These are phyloP conservation scores for Ophiosphaerella herpotricha DNA, from an alignment of 2,329 filamentous ascomycete genomes.

Conservation along the genomic window DNA sequence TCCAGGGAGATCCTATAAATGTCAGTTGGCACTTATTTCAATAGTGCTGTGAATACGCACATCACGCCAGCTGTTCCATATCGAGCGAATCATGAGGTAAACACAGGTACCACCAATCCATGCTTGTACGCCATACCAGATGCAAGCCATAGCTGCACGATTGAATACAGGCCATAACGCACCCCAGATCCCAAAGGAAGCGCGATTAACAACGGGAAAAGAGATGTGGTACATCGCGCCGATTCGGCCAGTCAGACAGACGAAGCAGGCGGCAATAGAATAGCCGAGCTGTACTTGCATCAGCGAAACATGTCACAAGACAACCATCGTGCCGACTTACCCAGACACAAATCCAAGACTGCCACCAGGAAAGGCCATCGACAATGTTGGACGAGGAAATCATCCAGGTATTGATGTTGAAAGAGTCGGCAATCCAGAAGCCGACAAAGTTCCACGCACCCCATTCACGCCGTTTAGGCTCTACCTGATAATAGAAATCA, in stretches of 20 bases:
- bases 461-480: conserved; percentile 81
- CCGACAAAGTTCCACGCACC: conserved; percentile 84
- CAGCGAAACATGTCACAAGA: conserved; percentile 1
- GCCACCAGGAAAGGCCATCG: conserved; percentile 84
- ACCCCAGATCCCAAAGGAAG: conserved; percentile 88
- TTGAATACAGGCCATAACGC: conserved; percentile 88
- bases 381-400: conserved; percentile 84
- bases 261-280: conserved; percentile 72
- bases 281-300: conserved; percentile 64
- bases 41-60: conserved; percentile 11
- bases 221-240: conserved; percentile 87
- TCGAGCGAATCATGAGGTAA: conserved; percentile 83
- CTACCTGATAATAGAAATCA: conserved; percentile 56
- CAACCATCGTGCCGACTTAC: conserved; percentile 17
- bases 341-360: conserved; percentile 78
- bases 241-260: conserved; percentile 75
- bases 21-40: not conserved
- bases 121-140: conserved; percentile 85
- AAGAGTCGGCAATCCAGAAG: conserved; percentile 71
- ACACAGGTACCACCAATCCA: conserved; percentile 85
- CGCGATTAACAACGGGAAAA: conserved; percentile 78
- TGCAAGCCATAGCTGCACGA: conserved; percentile 81
- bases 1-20: not conserved
- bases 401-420: conserved; percentile 81
- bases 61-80: conserved; percentile 72